phyloP scores from a whole-genome alignment of 495 filamentous ascomycete genomes.

The Neurospora intermedia region DNA sequence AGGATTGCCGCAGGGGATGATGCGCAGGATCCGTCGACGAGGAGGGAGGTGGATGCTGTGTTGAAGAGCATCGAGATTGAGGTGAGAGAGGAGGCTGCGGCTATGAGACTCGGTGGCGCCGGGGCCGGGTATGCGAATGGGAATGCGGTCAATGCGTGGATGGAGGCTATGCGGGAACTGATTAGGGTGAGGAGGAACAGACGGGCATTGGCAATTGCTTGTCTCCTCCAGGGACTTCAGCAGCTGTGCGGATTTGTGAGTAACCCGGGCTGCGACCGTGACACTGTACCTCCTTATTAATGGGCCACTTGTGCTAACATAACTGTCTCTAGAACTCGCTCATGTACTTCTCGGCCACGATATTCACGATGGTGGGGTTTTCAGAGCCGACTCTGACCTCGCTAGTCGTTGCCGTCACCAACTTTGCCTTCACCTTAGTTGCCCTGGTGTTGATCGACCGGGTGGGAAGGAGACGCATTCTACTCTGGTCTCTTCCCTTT shows the following conservation, averaged over 20 bases:
- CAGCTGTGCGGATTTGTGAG: conserved; percentile 80
- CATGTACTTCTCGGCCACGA: conserved; percentile 93
- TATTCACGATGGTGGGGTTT: conserved; percentile 75
- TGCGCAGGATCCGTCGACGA: conserved; percentile 7
- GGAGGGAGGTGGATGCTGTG: conserved; percentile 42
- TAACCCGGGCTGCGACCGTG: neutral
- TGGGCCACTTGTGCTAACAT: conserved; percentile 6
- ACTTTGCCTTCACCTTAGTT: conserved; percentile 68
- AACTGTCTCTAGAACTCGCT: conserved; percentile 53
- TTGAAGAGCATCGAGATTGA: conserved; percentile 59
- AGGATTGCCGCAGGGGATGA: conserved; percentile 34
- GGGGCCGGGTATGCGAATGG: neutral
- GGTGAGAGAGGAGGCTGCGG: conserved; percentile 52
- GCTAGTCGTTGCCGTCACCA: conserved; percentile 71
- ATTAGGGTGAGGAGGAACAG: conserved; percentile 53
- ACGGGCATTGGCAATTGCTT: conserved; percentile 72
- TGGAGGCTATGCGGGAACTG: conserved; percentile 44
- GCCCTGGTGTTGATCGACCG: conserved; percentile 72
- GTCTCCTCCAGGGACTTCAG: conserved; percentile 77
- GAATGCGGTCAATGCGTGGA: conserved; percentile 17
- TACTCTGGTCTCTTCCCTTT: conserved; percentile 74
- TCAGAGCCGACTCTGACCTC: conserved; percentile 70
- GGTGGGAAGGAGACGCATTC: conserved; percentile 67
- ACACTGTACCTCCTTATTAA: neutral
- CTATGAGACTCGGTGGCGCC: conserved; percentile 20